Percentiles rank a stretch among this genome's conserved stretches.
phyloP scores from a whole-genome alignment of 768 basidiomycete genomes.

The Mycena galopus region DNA sequence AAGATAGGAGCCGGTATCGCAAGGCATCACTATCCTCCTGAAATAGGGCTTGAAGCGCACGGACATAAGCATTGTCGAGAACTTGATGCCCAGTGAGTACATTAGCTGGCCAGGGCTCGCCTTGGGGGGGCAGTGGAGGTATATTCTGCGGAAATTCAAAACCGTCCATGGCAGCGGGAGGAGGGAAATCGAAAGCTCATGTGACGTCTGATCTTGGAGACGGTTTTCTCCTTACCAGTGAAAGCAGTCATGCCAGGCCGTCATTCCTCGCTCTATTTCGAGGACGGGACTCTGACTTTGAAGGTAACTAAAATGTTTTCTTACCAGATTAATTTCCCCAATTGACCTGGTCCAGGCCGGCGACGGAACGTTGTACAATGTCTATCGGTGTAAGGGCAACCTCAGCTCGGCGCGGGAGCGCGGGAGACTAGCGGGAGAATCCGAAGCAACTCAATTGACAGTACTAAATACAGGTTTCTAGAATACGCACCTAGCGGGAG shows the following conservation, averaged over 20 bases:
- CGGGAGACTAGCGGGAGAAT: too few relatives aligned
- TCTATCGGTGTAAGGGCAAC: too few relatives aligned
- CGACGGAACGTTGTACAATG: background rate
- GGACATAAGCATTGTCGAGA: background rate
- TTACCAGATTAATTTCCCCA: background rate
- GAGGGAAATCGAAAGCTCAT: background rate
- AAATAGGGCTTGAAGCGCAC: background rate
- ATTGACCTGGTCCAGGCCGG: background rate
- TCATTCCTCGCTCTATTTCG: background rate
- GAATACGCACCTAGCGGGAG: too few relatives aligned
- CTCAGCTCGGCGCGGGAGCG: too few relatives aligned
- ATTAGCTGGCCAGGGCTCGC: background rate
- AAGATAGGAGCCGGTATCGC: background rate
- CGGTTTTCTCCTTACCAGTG: too few relatives aligned
- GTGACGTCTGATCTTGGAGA: too few relatives aligned
- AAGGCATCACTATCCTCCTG: background rate
- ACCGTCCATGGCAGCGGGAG: background rate
- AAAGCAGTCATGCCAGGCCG: too few relatives aligned
- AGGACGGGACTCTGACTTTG: background rate
- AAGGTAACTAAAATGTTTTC: background rate
- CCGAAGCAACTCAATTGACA: too few relatives aligned
- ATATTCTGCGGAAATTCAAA: background rate
- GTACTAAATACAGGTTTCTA: too few relatives aligned
- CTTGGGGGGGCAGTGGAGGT: background rate
- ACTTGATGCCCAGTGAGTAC: background rate